Base-by-base conservation (phyloP, 1,284 basidiomycete species). In the Ganoderma sinense region DNA sequence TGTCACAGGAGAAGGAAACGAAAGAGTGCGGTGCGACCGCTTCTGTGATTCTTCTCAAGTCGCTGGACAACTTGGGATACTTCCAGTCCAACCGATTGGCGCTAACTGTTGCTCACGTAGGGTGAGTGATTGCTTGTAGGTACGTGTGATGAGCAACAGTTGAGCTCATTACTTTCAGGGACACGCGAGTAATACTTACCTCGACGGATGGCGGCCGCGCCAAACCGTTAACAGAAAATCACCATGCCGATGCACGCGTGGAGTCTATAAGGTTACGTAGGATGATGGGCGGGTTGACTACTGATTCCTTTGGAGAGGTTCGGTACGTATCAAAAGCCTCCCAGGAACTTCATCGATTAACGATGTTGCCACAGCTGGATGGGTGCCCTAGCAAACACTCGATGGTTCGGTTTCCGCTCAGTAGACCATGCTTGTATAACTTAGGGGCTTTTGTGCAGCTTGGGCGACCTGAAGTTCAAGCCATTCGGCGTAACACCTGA, bases 251-350 rank as follows among this genome's bases (percentile, higher is more conserved):
- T 76, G 89, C 95, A 29, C 91, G 90, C 29, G 86, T 93, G 23
- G 98, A 99, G 80, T 90, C 95, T 14, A 90, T 90, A 55, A 87
- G 97, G 39, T 83, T 99, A 63, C 89, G 97, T 58, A 88, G 93
- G 68, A 94, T 97, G 88, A 97, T 97, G 88, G 96, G 94, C 8
- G 91, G 95, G 1, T 83, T 98, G 36, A 94, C 98, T 60, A 95
- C 95, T 5, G 97, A 99, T 80, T 97, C 95, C 4, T 99, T 97
- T 78, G 97, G 98, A 41, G 97, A 99, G 84, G 91, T 92, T 55
- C 86, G 96, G 92, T 93, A 76, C 73, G 86, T 40, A 26, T 16
- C 26, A 0, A 6, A n/a, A 33, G 36, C n/a, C 29, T 33, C n/a
- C 59, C 33, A 33, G 60, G 18, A 56, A n/a, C 67, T 71, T 40